These are phyloP conservation scores for Fonsecaea pugnacius DNA, from an alignment of 2,329 filamentous ascomycete genomes.

Conservation along the genomic window DNA sequence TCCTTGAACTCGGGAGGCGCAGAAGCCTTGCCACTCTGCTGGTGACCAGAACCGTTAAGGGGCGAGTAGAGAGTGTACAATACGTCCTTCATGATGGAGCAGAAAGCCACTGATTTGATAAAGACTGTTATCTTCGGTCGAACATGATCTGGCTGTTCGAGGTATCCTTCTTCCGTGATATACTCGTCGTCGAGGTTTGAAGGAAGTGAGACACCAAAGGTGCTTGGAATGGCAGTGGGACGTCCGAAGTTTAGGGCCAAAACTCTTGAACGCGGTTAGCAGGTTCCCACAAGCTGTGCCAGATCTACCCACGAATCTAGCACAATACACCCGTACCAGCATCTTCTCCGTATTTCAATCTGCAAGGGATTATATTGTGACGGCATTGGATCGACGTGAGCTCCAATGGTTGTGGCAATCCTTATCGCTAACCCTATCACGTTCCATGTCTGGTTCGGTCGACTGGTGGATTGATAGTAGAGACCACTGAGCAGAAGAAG, in stretches of 20 bases:
- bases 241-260: neutral
- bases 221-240: slow-evolving; percentile 1
- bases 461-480: slow-evolving; percentile 2
- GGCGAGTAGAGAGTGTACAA: neutral
- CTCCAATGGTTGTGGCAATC: neutral
- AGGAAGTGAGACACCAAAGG: neutral
- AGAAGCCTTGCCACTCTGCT: neutral
- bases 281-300: neutral
- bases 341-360: neutral
- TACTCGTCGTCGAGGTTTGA: neutral
- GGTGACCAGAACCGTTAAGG: neutral
- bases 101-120: neutral
- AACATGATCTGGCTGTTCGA: neutral
- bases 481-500: neutral
- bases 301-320: neutral
- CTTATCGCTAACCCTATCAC: slow-evolving; percentile 3
- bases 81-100: slow-evolving; percentile 1
- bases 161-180: neutral
- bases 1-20: slow-evolving; percentile 1
- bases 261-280: neutral
- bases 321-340: slow-evolving; percentile 1
- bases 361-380: neutral
- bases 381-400: neutral
- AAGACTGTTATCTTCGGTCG: neutral
- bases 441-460: neutral